Percentiles rank a stretch among this genome's conserved stretches.
phyloP scores from a whole-genome alignment of 179 eudicot species.

The Actinidia polygama region DNA sequence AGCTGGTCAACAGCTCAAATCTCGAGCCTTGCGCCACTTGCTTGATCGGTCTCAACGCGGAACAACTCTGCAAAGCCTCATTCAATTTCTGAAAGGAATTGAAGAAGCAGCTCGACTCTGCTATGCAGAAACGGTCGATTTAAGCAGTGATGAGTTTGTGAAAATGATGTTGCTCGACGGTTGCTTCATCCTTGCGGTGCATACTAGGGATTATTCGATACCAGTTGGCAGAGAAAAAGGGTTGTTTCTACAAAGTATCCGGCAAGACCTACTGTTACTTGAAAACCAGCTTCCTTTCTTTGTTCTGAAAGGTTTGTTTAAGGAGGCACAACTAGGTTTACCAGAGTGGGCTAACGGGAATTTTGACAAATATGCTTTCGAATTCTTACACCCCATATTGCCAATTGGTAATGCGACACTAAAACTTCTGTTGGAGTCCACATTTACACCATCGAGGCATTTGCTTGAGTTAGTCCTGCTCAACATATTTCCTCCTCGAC shows the following conservation, averaged over 20 bases:
- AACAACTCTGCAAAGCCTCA: background rate
- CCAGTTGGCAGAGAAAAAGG: background rate
- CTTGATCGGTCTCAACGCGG: background rate
- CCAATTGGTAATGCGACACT: too few relatives aligned
- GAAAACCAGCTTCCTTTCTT: constrained; percentile 5
- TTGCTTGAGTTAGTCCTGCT: background rate
- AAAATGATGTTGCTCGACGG: constrained; percentile 4
- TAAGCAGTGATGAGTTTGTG: background rate
- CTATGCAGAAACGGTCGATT: background rate
- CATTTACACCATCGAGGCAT: background rate
- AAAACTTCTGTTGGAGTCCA: too few relatives aligned
- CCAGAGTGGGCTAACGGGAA: too few relatives aligned
- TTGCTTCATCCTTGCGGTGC: background rate
- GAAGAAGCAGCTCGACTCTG: background rate
- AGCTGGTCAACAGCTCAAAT: background rate
- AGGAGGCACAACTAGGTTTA: too few relatives aligned
- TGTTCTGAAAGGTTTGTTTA: background rate
- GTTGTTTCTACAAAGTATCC: background rate
- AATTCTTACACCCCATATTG: background rate
- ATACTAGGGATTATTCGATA: too few relatives aligned
- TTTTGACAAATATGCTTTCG: background rate
- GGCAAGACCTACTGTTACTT: background rate
- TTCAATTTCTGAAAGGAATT: background rate
- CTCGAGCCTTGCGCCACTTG: background rate
- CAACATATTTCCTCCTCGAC: background rate